A percentile compares a stretch with the other conserved stretches of the same genome.
phyloP scores from a whole-genome alignment of 345 rosid species.

The Aquilaria yunnanensis region DNA sequence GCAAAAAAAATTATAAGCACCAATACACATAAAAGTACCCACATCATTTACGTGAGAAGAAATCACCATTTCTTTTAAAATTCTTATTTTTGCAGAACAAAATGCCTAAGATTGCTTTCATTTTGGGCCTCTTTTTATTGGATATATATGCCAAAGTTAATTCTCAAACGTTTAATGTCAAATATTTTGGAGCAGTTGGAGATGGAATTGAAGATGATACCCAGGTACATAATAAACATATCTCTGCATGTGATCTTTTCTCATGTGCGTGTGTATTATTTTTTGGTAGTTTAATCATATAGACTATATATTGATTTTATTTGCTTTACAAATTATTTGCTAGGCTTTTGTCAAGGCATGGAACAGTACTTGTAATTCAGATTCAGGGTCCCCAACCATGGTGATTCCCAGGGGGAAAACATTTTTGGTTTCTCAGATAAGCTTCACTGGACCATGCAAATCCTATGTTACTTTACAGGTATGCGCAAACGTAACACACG shows the following conservation, averaged over 20 bases:
- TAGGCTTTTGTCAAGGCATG: conserved; percentile 39
- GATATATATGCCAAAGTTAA: too few relatives aligned
- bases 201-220: conserved; percentile 22
- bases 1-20: too few relatives aligned
- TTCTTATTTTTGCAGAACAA: too few relatives aligned
- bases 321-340: neutral
- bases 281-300: neutral
- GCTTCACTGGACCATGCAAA: conserved; percentile 36
- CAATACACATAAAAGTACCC: too few relatives aligned
- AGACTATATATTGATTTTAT: too few relatives aligned
- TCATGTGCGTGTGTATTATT: neutral
- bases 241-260: neutral
- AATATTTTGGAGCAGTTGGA: conserved; percentile 24
- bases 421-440: conserved; percentile 31
- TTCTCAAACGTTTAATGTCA: conserved; percentile 1
- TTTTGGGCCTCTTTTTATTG: too few relatives aligned
- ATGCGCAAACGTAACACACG: neutral
- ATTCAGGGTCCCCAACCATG: conserved; percentile 15
- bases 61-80: too few relatives aligned
- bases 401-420: conserved; percentile 21
- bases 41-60: too few relatives aligned
- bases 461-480: conserved; percentile 29
- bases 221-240: conserved; percentile 8
- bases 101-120: too few relatives aligned
- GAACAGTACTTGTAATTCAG: conserved; percentile 23